Evolutionary conservation across 2,329 filamentous ascomycete genomes (phyloP), one percentile per base, ranked within the genome.

Genomic region (Beauveria pseudobassiana): DNA sequence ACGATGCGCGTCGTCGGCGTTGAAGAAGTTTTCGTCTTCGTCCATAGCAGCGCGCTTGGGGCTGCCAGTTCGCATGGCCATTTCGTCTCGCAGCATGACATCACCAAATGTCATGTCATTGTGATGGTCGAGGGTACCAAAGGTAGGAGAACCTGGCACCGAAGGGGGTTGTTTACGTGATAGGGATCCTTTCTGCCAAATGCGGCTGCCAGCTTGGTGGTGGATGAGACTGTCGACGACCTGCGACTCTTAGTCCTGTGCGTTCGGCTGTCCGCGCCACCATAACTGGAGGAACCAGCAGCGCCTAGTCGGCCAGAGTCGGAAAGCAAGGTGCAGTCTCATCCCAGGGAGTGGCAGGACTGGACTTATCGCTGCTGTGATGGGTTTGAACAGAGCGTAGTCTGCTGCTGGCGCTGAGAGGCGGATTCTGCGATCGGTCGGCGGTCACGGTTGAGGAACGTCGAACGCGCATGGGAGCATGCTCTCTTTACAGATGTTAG

Each of bases 101-200:
- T 88, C 86, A n/a, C 83, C 83, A 67, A 87, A 86, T 64, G 77
- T 83, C 73, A 87, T 78, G 42, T 83, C 80, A 61, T 79, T 72
- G 34, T 78, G 77, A 38, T 77, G 77, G 62, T 82, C 78, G 0
- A 72, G 67, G 0, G 80, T 73, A 1, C 81, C 80, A 62, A 86
- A 74, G 1, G 73, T 73, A 2, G 87, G 87, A 8, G 84, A 85
- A 0, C 82, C 83, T 2, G 87, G 87, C 51, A 89, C 78, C 0
- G 87, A 89, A 1, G 87, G 87, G 87, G 87, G 64, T 88, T 86
- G 67, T 89, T 89, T 64, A 89, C 74, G 74, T 87, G 84, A 68
- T 85, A 86, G 62, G 74, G 75, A 34, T 85, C 82, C 48, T 66
- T 61, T 50, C 64, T 71, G 68, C 55, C 68, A 40, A 71, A 72